Percentiles rank a stretch among this genome's conserved stretches.
These are phyloP conservation scores for Aspergillus brasiliensis DNA, from an alignment of 2,329 filamentous ascomycete species.

Conservation along the genomic window DNA sequence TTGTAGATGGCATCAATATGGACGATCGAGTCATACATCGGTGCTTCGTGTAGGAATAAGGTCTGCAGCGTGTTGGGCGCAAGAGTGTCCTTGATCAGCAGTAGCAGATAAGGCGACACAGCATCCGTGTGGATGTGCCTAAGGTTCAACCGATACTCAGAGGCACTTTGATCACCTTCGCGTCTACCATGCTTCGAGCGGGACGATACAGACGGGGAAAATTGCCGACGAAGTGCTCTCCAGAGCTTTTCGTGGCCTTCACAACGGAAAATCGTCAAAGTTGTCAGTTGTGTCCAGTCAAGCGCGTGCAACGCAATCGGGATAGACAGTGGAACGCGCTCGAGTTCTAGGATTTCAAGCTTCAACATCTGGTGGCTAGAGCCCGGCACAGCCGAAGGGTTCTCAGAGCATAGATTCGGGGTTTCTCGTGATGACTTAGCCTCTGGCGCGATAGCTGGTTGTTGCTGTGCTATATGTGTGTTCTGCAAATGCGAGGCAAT, in stretches of 20 bases:
- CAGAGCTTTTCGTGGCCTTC: constrained; percentile 72
- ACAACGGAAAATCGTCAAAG: constrained; percentile 73
- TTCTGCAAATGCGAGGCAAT: not conserved
- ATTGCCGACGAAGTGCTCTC: constrained; percentile 69
- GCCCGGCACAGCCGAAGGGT: not conserved
- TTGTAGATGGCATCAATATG: constrained; percentile 71
- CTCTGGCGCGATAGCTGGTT: not conserved
- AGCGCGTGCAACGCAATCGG: constrained; percentile 69
- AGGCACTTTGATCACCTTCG: constrained; percentile 7
- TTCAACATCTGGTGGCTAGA: constrained; percentile 47
- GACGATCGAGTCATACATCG: constrained; percentile 59
- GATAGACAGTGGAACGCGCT: constrained; percentile 73
- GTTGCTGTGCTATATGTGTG: not conserved
- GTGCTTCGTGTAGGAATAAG: constrained; percentile 72
- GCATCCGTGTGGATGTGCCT: constrained; percentile 76
- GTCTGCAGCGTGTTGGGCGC: constrained; percentile 79
- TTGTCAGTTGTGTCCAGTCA: constrained; percentile 73
- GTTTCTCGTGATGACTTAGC: constrained; percentile 11
- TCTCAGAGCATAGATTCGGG: constrained; percentile 1
- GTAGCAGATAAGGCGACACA: constrained; percentile 68
- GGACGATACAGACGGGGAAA: constrained; percentile 47
- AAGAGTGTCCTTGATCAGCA: constrained; percentile 75
- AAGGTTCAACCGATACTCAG: constrained; percentile 65
- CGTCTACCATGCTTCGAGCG: constrained; percentile 14
- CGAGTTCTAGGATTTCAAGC: constrained; percentile 73